A percentile compares a stretch with the other conserved stretches of the same genome.
Conservation (phyloP, 345 rosid species). For the Linum tenue region DNA sequence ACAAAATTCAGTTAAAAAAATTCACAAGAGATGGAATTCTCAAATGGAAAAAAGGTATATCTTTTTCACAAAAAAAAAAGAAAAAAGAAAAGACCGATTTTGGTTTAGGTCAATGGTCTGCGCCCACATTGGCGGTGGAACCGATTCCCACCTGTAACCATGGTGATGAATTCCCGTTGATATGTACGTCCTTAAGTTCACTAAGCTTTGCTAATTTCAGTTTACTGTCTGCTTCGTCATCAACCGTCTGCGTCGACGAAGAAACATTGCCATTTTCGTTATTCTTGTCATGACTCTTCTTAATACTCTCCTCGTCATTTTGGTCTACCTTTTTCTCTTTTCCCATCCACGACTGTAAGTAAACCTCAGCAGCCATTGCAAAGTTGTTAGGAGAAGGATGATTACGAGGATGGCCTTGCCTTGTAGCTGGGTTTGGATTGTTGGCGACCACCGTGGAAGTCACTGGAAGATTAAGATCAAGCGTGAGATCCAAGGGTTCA, state of each 20-base stretch:
- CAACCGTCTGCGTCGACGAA: slow-evolving; percentile 24
- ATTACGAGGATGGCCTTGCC: neutral
- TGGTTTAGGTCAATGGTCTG: slow-evolving; percentile 23
- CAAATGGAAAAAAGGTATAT: no score
- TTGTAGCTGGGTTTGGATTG: neutral
- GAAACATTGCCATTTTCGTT: slow-evolving; percentile 12
- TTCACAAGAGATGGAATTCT: neutral
- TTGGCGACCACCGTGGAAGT: slow-evolving; percentile 11
- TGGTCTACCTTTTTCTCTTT: slow-evolving; percentile 22
- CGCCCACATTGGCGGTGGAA: slow-evolving; percentile 30
- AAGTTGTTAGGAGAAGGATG: neutral
- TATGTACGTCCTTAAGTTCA: slow-evolving; percentile 46
- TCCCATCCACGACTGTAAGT: slow-evolving; percentile 37
- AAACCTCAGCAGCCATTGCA: slow-evolving; percentile 32
- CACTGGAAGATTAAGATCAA: slow-evolving; percentile 50
- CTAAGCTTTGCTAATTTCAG: slow-evolving; percentile 52
- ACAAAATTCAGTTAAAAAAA: neutral
- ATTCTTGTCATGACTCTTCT: slow-evolving; percentile 9
- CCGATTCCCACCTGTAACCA: slow-evolving; percentile 87
- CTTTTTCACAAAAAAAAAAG: neutral
- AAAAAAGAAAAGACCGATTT: slow-evolving; percentile 3
- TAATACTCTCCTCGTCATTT: slow-evolving; percentile 3
- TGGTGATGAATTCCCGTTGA: slow-evolving; percentile 42
- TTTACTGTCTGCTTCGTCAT: slow-evolving; percentile 58
- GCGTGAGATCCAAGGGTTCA: slow-evolving; percentile 41